These are phyloP conservation scores for Fusarium compactum DNA, from an alignment of 2,329 filamentous ascomycete genomes.

Conservation along the genomic window DNA sequence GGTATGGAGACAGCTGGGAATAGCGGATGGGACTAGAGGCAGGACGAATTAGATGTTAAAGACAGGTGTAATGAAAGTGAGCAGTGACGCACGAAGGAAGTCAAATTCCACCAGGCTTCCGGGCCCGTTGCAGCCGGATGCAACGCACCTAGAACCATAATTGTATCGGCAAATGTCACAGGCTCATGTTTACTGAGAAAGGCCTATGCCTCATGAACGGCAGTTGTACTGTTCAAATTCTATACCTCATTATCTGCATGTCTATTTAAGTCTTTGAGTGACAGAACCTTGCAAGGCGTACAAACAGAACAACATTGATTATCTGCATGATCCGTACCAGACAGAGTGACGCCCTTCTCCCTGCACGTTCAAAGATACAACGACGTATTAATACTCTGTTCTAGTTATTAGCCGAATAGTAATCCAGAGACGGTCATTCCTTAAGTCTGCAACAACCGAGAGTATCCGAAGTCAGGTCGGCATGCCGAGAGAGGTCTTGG, in stretches of 20 bases:
- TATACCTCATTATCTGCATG: neutral
- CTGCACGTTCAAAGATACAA: too few species aligned
- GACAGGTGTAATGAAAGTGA: neutral
- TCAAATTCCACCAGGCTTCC: neutral
- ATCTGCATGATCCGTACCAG: neutral
- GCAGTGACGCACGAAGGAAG: too few species aligned
- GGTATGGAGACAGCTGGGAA: neutral
- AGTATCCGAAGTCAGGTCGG: neutral
- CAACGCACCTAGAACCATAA: neutral
- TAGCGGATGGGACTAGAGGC: rapidly evolving
- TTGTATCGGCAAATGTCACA: neutral
- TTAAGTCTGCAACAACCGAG: neutral
- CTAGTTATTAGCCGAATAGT: rapidly evolving
- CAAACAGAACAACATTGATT: too few species aligned
- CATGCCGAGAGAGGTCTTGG: neutral
- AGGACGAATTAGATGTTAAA: neutral
- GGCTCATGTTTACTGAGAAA: neutral
- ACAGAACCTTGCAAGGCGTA: too few species aligned
- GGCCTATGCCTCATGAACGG: rapidly evolving
- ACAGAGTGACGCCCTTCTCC: too few species aligned
- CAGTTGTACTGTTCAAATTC: neutral
- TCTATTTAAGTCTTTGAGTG: too few species aligned
- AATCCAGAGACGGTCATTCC: neutral
- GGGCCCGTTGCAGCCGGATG: neutral
- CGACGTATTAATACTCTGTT: rapidly evolving